phyloP scores from a whole-genome alignment of 208 protist species.

The Tritrichomonas foetus region DNA sequence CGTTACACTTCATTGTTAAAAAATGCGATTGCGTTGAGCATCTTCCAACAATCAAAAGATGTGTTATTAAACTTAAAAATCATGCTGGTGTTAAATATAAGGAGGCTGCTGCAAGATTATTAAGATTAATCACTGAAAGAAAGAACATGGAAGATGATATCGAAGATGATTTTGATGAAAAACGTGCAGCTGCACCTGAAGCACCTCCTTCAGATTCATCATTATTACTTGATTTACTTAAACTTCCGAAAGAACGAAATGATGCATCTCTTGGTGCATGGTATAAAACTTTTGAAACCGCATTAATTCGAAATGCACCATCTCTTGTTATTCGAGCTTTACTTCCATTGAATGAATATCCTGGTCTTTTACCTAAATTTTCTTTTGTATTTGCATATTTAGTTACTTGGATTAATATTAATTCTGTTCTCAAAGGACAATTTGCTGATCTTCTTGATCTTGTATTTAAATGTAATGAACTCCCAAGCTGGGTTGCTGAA shows the following conservation, averaged over 20 bases:
- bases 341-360: neutral
- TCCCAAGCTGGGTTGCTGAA: neutral
- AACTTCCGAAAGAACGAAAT: neutral
- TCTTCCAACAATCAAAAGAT: slow-evolving; percentile 4
- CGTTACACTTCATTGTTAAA: neutral
- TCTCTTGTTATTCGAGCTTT: slow-evolving; percentile 11
- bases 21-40: neutral
- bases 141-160: neutral
- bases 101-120: neutral
- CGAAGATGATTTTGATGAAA: neutral
- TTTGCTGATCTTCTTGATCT: neutral
- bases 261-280: neutral
- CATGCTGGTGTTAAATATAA: neutral
- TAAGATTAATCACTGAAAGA: neutral
- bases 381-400: neutral
- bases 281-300: neutral
- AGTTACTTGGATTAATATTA: neutral
- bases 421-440: neutral
- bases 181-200: neutral
- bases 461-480: neutral
- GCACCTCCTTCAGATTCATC: neutral
- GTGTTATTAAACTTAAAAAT: neutral
- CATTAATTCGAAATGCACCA: neutral
- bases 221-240: neutral
- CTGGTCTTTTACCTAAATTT: neutral